Base-by-base conservation (phyloP, 768 basidiomycete species). In the Coprinopsis marcescibilis region DNA sequence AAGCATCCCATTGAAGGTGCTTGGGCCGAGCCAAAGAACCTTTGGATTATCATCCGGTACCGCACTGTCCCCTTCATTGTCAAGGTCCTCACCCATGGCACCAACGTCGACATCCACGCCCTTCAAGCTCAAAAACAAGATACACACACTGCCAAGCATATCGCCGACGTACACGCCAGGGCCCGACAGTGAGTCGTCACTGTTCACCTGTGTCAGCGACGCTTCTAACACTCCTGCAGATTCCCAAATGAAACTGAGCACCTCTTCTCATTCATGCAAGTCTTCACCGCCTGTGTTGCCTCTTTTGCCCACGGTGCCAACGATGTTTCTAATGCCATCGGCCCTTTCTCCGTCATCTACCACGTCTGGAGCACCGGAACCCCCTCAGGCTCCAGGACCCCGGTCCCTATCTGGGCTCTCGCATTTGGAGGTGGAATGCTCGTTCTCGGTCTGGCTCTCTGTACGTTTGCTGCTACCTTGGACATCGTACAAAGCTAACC, bases 251-350 rank as follows among this genome's bases (percentile, higher is more conserved):
- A 60, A 33, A 60, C 58, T 26, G 61, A 62, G 52, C 61, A 62
- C 34, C 46, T 62, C n/a, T 62, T 57, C 54, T 56, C 54, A 17
- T 62, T 62, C 55, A 50, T 62, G 23, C 61, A 62, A 55, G 59
- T 62, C 24, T 52, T 62, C 51, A 62, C 59, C 21, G 61, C 61
- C 19, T 62, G 61, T 38, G 56, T 57, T 15, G 59, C 61, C 36
- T 60, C 59, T 20, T 62, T 62, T 44, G 59, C 61, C 5, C 61
- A 62, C 29, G 61, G 61, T 13, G 50, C 59, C 33, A 62, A 62
- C 36, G 61, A 62, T 37, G 57, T 62, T 1, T 56, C 54, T n/a
- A 62, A 60, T 17, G 61, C 61, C 24, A 58, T 62, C 30, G 61
- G 61, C 15, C 59, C 61, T n/a, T 62, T 55, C 50, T 55, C 61